Base-by-base conservation (phyloP, 495 filamentous ascomycete genomes). In the Podospora tetraspora region DNA sequence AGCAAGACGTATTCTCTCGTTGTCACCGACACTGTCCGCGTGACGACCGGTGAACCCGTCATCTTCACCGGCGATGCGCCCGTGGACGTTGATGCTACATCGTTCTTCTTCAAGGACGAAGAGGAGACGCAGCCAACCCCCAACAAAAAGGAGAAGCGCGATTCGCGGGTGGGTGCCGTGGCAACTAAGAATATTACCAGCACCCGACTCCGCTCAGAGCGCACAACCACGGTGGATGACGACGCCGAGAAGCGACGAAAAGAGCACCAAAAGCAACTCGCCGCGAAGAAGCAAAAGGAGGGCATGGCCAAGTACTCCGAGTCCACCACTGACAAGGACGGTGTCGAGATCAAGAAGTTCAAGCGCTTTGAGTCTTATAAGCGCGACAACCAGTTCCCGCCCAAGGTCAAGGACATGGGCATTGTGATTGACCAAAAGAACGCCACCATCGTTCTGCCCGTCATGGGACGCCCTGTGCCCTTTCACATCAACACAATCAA, bases 401-500 rank as follows among this genome's bases (percentile, higher is more conserved):
- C 84, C 11, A 87, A 87, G 78, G 89, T 96, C 69, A 88, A 89
- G 74, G 93, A 96, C 72, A 83, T 98, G 58, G 89, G 88, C 27
- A 90, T 99, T 62, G 87, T 96, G 57, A 91, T 98, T 43, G 96
- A 99, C 77, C 84, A 86, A 64, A 97, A 96, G 80, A 93, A 91
- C 70, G 87, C 87, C 63, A 97, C 94, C 12, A 85, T 99, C 56
- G 88, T 98, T 61, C 87, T 98, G 62, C 96, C 96, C 22, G 93
- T 99, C 69, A 97, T 98, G 92, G 96, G 96, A 61, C 86, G 96
- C 25, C 96, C 96, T 3, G 96, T 99, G 22, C 96, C 96, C 8
- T 98, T 98, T 83, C 96, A 99, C 76, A 97, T 98, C 77, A 94
- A 97, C 75, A 97, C 96, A 1, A 94, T 99, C 83, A 99, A 99